Conservation (phyloP, 78 protist species). For the Mantamonas sphyraenae region DNA sequence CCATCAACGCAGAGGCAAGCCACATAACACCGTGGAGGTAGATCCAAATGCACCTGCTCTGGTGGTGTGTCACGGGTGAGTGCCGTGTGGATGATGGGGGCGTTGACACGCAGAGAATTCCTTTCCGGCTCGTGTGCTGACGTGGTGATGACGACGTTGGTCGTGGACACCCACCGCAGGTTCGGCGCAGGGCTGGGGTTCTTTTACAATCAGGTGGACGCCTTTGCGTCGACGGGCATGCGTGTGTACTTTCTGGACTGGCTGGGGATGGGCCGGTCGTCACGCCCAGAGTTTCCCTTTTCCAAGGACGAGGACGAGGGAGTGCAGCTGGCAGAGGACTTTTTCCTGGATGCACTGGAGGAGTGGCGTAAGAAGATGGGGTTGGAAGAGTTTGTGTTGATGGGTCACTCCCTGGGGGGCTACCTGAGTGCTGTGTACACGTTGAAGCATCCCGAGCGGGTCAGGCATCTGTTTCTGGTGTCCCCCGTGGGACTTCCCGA, state of each 20-base stretch:
- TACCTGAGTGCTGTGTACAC: constrained; percentile 12
- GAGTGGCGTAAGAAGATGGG: background rate
- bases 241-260: background rate
- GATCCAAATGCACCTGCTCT: no score
- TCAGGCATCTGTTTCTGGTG: constrained; percentile 23
- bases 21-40: no score
- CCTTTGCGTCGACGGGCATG: background rate
- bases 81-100: no score
- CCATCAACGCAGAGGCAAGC: no score
- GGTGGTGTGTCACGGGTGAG: no score
- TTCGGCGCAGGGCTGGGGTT: background rate
- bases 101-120: no score
- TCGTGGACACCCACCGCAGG: no score
- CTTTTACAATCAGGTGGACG: background rate
- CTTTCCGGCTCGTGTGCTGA: no score
- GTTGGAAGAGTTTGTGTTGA: background rate
- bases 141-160: no score
- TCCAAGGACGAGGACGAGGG: background rate
- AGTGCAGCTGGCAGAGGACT: background rate
- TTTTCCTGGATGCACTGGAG: constrained; percentile 5
- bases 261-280: constrained; percentile 2
- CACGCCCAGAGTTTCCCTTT: background rate
- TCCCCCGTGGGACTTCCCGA: constrained; percentile 29
- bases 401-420: constrained; percentile 25
- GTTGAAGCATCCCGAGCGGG: constrained; percentile 21